Percentiles rank a stretch among this genome's conserved stretches.
phyloP scores from a whole-genome alignment of 805 yeast species.

The Soucietia sequanensis region DNA sequence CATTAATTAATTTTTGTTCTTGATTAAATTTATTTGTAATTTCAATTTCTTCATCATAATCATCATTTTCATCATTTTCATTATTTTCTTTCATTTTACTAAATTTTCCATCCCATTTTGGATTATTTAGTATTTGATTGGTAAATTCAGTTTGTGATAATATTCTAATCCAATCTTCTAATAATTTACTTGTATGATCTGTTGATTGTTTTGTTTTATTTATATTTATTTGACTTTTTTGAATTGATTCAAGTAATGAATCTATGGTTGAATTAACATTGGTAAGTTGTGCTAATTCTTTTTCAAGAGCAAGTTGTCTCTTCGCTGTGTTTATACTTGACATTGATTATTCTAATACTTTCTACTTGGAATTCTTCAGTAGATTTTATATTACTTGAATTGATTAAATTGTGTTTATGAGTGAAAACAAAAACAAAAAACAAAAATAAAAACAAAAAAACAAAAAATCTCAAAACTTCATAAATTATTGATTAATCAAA shows the following conservation, averaged over 20 bases:
- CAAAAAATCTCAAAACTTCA: too few relatives aligned
- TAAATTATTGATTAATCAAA: too few relatives aligned
- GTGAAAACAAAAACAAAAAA: not conserved
- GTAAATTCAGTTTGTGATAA: constrained; percentile 62
- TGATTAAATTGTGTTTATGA: not conserved
- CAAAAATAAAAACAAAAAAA: too few relatives aligned
- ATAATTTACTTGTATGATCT: constrained; percentile 46
- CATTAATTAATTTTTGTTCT: constrained; percentile 23
- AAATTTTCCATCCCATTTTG: constrained; percentile 37
- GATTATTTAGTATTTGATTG: constrained; percentile 43
- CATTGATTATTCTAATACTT: not conserved
- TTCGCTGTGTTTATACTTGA: not conserved
- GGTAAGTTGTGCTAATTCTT: constrained; percentile 31
- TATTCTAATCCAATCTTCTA: constrained; percentile 61
- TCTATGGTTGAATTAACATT: constrained; percentile 32
- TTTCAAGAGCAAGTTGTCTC: constrained; percentile 17
- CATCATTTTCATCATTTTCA: constrained; percentile 17
- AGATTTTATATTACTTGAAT: not conserved
- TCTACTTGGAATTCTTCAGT: not conserved
- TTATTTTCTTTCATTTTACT: constrained; percentile 13
- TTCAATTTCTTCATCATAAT: constrained; percentile 17
- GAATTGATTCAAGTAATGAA: constrained; percentile 26
- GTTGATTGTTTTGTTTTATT: constrained; percentile 39
- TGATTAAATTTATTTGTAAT: constrained; percentile 13
- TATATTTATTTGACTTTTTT: constrained; percentile 26